Evolutionary conservation across 495 filamentous ascomycete genomes (phyloP), one percentile per base, ranked within the genome.

Genomic region (Aspergillus coremiiformis): DNA sequence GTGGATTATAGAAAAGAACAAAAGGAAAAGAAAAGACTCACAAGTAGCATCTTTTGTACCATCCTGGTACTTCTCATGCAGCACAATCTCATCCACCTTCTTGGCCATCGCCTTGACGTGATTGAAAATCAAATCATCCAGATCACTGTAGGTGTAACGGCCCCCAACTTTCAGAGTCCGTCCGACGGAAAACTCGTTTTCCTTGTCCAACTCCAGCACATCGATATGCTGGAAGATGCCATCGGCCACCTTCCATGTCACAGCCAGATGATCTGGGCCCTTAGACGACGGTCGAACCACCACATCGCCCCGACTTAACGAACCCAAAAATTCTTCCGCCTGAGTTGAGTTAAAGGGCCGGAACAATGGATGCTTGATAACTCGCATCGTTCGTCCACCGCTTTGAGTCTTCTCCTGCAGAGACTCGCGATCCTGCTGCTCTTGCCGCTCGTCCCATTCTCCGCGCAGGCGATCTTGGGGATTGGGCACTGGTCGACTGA

Each of bases 191-290:
- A 96, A 95, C 67, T 96, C 91, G 46, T 87, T 96, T 56, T 92
- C 89, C 70, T 98, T 98, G 69, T 94, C 88, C 49, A 98, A 68
- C 67, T 98, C 93, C 17, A 98, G 79, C 29, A 98, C 94, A 65
- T 98, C 94, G 50, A 98, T 88, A 62, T 98, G 93, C 71, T 98
- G 92, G 61, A 89, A 97, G 30, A 96, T 81, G 51, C 86, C 85
- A 57, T 97, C 89, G 0, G 87, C 81, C n/a, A 98, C 89, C 70
- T 97, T 98, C 93, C 93, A 98, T 1, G 93, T 98, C 35, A 98
- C 80, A 3, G 92, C 90, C 44, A 98, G 79, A 69, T 98, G 93
- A 66, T 98, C 94, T 30, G 85, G 84, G 11, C 93, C 93, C 56
- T 90, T 93, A 20, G 90, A 95, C 1, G 89, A 95, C 11, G 93